Conservation (phyloP, 139 green algal genomes). For the Coelastrella sp. region DNA sequence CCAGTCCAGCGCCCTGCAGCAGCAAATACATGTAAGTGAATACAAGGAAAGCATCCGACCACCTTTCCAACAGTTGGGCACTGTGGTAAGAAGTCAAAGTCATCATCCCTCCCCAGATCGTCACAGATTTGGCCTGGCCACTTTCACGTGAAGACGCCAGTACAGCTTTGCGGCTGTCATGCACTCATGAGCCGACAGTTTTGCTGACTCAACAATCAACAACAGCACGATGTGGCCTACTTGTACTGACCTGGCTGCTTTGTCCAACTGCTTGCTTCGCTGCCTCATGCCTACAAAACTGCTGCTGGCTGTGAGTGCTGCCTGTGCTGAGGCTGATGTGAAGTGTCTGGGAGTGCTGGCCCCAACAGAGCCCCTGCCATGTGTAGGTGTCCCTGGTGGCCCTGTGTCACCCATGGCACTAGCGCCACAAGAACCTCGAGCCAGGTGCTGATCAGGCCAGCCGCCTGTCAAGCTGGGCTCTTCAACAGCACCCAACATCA, state of each 20-base stretch:
- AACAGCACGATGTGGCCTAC: too few relatives aligned
- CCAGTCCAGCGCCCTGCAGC: conserved; percentile 53
- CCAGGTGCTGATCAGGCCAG: not conserved
- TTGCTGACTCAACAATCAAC: too few relatives aligned
- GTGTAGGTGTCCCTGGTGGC: conserved; percentile 12
- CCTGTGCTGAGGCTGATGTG: conserved; percentile 22
- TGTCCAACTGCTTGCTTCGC: conserved; percentile 52
- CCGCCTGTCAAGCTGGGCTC: not conserved
- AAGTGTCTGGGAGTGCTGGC: conserved; percentile 1
- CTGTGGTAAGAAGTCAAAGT: too few relatives aligned
- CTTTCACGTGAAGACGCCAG: too few relatives aligned
- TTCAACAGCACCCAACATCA: conserved; percentile 7
- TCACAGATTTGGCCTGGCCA: too few relatives aligned
- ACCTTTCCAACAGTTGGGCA: too few relatives aligned
- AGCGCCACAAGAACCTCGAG: not conserved
- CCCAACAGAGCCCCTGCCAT: not conserved
- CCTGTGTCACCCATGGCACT: not conserved
- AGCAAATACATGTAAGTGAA: not conserved
- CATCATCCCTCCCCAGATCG: too few relatives aligned
- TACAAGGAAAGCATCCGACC: not conserved
- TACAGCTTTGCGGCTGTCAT: not conserved
- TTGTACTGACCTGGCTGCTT: conserved; percentile 37
- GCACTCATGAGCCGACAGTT: not conserved
- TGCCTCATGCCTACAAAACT: conserved; percentile 31
- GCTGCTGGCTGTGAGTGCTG: conserved; percentile 19